Evolutionary conservation across 2,329 filamentous ascomycete genomes (phyloP), one percentile per base, ranked within the genome.

Genomic region (Neofusicoccum umdonicola): DNA sequence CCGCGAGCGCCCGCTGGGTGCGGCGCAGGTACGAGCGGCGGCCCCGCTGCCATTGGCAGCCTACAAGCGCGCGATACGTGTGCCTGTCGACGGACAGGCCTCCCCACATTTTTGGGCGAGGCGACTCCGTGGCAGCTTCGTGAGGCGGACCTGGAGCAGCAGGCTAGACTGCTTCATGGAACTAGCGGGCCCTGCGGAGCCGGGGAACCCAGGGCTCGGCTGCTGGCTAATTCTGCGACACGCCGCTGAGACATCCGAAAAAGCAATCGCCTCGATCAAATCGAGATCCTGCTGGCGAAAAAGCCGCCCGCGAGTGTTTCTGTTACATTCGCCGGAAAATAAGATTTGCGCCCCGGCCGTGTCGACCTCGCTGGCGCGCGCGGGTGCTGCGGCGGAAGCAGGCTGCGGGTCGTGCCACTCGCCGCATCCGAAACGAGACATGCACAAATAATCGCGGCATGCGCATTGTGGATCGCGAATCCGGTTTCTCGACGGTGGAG

Each of bases 161-260:
- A 31, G 56, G 9, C 56, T 60, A 60, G 27, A 39, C 56, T 37
- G 41, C n/a, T 45, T 60, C 35, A 15, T n/a, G 56, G 22, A 34
- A 19, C 39, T 45, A 22, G 54, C 54, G 54, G 54, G 39, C 39
- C 54, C 22, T 17, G 56, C 41, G 56, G 56, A 60, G 56, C 56
- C 56, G 56, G 56, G 56, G 42, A 60, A 45, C 56, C 56, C 39
- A 31, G 56, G 15, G 58, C 58, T 48, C 45, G 44, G 58, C 58
- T 51, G 58, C 34, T 50, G 58, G 58, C 44, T 48, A 27, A 22
- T 50, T 50, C 44, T 62, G 58, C 58, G 45, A 62, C 58, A 51
- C 56, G 56, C 56, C 6, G 41, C 41, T 60, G 56, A 60, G 56
- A 60, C 56, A 44, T 45, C 56, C 56, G 56, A 60, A 60, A 45